phyloP scores from a whole-genome alignment of 441 rosid genomes.

The Manihot esculenta region DNA sequence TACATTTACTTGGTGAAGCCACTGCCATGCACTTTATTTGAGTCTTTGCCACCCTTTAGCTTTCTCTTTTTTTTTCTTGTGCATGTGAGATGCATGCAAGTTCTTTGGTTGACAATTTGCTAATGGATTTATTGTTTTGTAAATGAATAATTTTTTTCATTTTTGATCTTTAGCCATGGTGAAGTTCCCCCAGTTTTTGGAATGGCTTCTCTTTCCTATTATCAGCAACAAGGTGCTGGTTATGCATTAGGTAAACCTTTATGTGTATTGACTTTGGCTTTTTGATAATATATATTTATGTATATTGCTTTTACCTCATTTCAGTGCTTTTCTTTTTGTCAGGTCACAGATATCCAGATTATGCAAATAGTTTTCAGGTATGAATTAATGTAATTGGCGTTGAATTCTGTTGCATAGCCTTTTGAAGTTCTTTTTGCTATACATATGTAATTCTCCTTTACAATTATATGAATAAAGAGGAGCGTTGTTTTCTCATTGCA shows the following conservation, averaged over 20 bases:
- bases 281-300: background rate
- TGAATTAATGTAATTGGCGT: background rate
- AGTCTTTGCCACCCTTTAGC: too few species aligned
- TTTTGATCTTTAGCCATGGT: constrained; percentile 15
- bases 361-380: constrained; percentile 26
- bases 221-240: constrained; percentile 20
- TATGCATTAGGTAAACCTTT: constrained; percentile 16
- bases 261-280: background rate
- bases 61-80: background rate
- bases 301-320: background rate
- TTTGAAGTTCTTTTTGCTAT: background rate
- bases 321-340: constrained; percentile 10
- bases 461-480: background rate
- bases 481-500: background rate
- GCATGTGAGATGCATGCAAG: background rate
- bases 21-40: background rate
- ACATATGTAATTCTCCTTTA: background rate
- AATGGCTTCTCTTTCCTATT: constrained; percentile 9
- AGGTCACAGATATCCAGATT: constrained; percentile 22
- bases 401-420: background rate
- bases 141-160: background rate
- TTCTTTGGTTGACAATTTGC: background rate
- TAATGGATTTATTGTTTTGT: background rate
- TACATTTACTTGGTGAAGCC: background rate
- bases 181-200: constrained; percentile 18